Evolutionary conservation across 1,284 basidiomycete genomes (phyloP), one percentile per base, ranked within the genome.

Genomic region (Ceratobasidium sp.): DNA sequence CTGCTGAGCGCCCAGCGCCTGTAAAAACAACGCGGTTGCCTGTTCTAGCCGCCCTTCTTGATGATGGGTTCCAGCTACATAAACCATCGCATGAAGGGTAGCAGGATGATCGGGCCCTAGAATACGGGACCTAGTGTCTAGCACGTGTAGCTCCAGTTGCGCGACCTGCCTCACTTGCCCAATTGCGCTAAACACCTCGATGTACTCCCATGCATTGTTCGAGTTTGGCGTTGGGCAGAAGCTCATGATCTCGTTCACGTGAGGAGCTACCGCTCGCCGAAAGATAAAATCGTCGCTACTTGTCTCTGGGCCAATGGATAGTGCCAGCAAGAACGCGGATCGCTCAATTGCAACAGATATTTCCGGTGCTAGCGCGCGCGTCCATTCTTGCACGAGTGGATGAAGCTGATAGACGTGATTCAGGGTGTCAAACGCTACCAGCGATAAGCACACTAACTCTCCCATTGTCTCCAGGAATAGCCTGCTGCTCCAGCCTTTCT

Each of bases 341-440:
- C 27, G 31, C 52, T 54, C 29, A 5, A 32, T 4, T 45, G 42
- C 42, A 7, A 45, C 17, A 0, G 29, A 1, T 25, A 42, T 38
- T 10, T 64, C 20, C 2, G 32, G 34, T 17, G 22, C 22, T 1
- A 35, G 47, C 20, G 42, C 47, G 15, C 40, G 40, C 5, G 32
- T 54, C 58, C 50, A 70, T 17, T 34, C 22, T 8, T 54, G 40
- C 4, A 47, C 34, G 8, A 65, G 40, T 7, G 20, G 40, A 38
- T 65, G 57, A 27, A 65, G 20, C 22, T 32, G 32, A 15, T 64
- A 64, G 1, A 32, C 20, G 8, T n/a, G 47, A 17, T 40, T 52
- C 15, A 27, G 38, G 42, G 15, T 35, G 27, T 57, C 55, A 43
- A 43, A 57, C 3, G 29, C 38, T 2, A 57, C 31, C 38, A 57